Evolutionary conservation across 768 basidiomycete genomes (phyloP), one percentile per base, ranked within the genome.

Genomic region (Lyophyllum atratum): DNA sequence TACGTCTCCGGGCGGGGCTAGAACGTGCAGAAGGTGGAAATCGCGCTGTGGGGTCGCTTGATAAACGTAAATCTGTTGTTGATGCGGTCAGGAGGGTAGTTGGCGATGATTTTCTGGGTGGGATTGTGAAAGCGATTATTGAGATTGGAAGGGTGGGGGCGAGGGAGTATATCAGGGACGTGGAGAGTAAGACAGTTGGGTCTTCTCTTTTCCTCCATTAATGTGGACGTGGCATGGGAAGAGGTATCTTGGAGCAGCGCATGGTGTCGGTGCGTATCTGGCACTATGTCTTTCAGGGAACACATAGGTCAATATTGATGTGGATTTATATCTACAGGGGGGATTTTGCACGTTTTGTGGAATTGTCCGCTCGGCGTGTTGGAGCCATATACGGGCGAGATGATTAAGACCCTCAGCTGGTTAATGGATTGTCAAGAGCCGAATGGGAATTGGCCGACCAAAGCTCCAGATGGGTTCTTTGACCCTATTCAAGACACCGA

Each of bases 211-310:
- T 4, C 81, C 82, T 0, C 74, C 79, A 1, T 66, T 85, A 26
- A 85, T 85, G 82, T 85, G 84, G 85, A 70, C 67, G 10, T 86
- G 85, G 85, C 78, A 83, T 60, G 70, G 75, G n/a, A 83, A 77
- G 59, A 70, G 78, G 22, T 85, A 85, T 62, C 67, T 85, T 1
- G 84, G 85, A 34, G 83, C 72, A 15, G 83, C 83, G 3, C 85
- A 86, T 70, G 85, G 85, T n/a, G 73, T 84, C 52, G 80, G 84
- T 81, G 55, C 45, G 82, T 70, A 4, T 8, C 14, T 40, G 17
- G 6, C 5, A 11, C 1, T 47, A 21, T 17, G 4, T 19, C 21
- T 40, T 34, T 11, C 22, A 14, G 31, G 11, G 22, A 10, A 14
- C 4, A 7, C 17, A 17, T 4, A 26, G 4, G 7, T 34, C 4